Conservation (phyloP, 306 rosid genomes). For the Dryas alaskensis region DNA sequence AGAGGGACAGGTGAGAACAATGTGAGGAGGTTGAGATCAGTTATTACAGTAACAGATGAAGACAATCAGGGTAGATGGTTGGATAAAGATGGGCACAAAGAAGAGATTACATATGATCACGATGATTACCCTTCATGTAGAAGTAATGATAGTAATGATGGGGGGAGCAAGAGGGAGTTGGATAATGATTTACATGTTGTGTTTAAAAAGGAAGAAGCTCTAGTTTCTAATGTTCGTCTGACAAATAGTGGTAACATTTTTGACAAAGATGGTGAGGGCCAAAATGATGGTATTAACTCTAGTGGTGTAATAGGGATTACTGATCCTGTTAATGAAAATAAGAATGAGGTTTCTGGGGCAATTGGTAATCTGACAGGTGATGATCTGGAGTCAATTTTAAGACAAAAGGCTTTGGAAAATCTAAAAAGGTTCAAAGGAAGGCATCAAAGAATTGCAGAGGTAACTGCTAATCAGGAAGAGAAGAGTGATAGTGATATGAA, state of each 20-base stretch:
- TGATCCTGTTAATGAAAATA: slow-evolving; percentile 35
- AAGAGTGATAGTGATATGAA: slow-evolving; percentile 37
- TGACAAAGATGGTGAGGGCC: slow-evolving; percentile 9
- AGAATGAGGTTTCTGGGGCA: slow-evolving; percentile 29
- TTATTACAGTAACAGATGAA: slow-evolving; percentile 47
- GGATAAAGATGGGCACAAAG: slow-evolving; percentile 42
- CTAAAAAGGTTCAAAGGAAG: slow-evolving; percentile 58
- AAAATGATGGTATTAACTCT: slow-evolving; percentile 22
- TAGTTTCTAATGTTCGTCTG: slow-evolving; percentile 23
- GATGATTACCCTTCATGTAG: slow-evolving; percentile 65
- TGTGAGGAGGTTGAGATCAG: slow-evolving; percentile 57
- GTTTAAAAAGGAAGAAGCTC: slow-evolving; percentile 30
- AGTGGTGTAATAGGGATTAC: slow-evolving; percentile 28
- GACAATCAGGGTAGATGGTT: slow-evolving; percentile 36
- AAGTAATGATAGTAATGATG: slow-evolving; percentile 66
- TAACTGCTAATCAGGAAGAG: slow-evolving; percentile 37
- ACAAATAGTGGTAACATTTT: slow-evolving; percentile 11
- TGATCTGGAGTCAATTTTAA: slow-evolving; percentile 73
- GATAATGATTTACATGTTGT: slow-evolving; percentile 31
- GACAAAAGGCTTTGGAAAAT: slow-evolving; percentile 82
- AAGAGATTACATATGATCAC: slow-evolving; percentile 56
- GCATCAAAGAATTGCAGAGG: slow-evolving; percentile 27
- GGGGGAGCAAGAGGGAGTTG: slow-evolving; percentile 44
- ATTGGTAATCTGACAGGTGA: slow-evolving; percentile 32
- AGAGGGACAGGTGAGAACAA: slow-evolving; percentile 34